Evolutionary conservation across 2,329 filamentous ascomycete species (phyloP), one percentile per base, ranked within the genome.

Genomic region (Fusarium nodosum): DNA sequence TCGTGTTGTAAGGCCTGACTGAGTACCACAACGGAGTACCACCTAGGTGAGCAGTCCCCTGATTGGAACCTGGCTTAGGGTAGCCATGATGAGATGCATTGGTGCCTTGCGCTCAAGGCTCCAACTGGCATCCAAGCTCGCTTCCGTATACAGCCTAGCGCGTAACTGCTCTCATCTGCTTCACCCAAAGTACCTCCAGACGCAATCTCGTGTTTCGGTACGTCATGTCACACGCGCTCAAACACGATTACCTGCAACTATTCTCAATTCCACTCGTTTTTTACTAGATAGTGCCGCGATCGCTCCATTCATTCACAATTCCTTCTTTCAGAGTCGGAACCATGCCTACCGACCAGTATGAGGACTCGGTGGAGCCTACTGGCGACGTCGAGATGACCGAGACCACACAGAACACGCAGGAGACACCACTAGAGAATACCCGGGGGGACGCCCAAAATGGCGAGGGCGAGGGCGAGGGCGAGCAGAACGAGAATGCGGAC

Each of bases 311-410:
- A 0, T 2, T 16, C 4, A 31, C 5, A 9, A 24, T 15, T 15
- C 0, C 8, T 18, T 50, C 22, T 16, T 12, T 20, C 6, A 26
- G 1, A 9, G 13, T 38, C 7, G 20, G 69, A 71, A 82, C 31
- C 47, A 81, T 82, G 69, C 73, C 78, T 38, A 74, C 74, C 11
- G 60, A 69, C 13, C 68, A 59, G 31, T 61, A 70, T 4, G 73
- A 74, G 30, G 71, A 77, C 15, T 48, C 69, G 1, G 56, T 61
- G 5, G 77, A 77, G 53, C 71, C 74, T 15, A 75, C 68, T 36
- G 79, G 67, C 36, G 80, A 82, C 26, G 77, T 81, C 46, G 80
- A 83, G 52, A 82, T 82, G 81, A 69, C 73, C 11, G 80, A 79
- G 56, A 68, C 63, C 10, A 66, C 58, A 7, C 65, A 68, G 46